phyloP scores from a whole-genome alignment of 2,329 filamentous ascomycete genomes.

The Pseudogymnoascus sp. region DNA sequence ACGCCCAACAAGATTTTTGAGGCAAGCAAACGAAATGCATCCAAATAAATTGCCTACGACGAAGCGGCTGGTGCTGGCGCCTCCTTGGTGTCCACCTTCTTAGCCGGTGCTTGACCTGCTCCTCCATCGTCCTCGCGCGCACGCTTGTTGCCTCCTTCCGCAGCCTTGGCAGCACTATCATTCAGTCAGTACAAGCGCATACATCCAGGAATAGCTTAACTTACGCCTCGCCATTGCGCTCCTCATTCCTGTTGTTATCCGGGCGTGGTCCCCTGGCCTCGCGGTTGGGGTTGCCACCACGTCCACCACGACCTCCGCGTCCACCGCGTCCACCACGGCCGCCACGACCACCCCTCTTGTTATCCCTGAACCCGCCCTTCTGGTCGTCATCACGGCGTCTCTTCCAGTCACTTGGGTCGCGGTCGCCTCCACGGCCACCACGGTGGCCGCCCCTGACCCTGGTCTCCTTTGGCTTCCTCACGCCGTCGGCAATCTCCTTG shows the following conservation, averaged over 20 bases:
- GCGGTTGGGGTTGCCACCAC: constrained; percentile 30
- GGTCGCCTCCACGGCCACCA: constrained; percentile 32
- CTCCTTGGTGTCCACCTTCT: constrained; percentile 47
- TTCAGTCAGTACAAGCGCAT: neutral
- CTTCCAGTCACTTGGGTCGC: constrained; percentile 53
- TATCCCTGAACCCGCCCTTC: constrained; percentile 47
- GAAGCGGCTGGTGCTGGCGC: constrained; percentile 17
- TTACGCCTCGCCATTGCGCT: constrained; percentile 17
- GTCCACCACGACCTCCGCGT: constrained; percentile 37
- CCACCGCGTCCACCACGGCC: constrained; percentile 34
- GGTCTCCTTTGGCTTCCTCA: constrained; percentile 48
- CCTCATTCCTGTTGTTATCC: constrained; percentile 29
- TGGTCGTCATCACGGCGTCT: constrained; percentile 54
- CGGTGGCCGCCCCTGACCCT: constrained; percentile 20
- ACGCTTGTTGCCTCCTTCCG: constrained; percentile 22
- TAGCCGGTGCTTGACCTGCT: constrained; percentile 42
- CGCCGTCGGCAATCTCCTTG: constrained; percentile 61
- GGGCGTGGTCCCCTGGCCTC: constrained; percentile 28
- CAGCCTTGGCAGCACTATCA: neutral
- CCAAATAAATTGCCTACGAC: constrained; percentile 16
- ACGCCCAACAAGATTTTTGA: constrained; percentile 2
- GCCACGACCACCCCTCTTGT: constrained; percentile 31
- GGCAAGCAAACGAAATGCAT: constrained; percentile 6
- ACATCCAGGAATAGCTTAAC: constrained; percentile 15
- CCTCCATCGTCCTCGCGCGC: constrained; percentile 36